These are phyloP conservation scores for Knufia petricola DNA, from an alignment of 2,329 filamentous ascomycete species.

Conservation along the genomic window DNA sequence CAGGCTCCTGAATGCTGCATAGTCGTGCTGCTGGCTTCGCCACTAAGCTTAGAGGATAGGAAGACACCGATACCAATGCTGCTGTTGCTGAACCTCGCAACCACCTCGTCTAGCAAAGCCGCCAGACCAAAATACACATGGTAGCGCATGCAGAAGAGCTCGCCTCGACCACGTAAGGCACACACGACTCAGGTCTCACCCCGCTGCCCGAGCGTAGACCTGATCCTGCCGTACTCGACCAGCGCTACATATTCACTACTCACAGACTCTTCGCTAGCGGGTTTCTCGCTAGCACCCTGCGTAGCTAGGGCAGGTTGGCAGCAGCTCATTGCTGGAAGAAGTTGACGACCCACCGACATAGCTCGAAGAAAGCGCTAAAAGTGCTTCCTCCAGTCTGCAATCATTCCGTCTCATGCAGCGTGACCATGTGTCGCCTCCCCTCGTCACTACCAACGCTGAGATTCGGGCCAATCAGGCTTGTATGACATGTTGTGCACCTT, in stretches of 20 bases:
- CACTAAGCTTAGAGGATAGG: too few relatives aligned
- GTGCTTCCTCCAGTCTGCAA: slow-evolving; percentile 1
- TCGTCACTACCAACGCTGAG: slow-evolving; percentile 6
- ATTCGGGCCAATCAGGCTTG: slow-evolving; percentile 5
- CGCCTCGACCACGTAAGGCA: not conserved
- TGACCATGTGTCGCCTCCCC: slow-evolving; percentile 3
- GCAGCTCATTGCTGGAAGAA: slow-evolving; percentile 2
- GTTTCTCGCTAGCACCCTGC: slow-evolving; percentile 1
- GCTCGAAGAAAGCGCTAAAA: slow-evolving; percentile 3
- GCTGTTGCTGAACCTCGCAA: too few relatives aligned
- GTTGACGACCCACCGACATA: slow-evolving; percentile 3
- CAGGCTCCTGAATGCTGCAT: too few relatives aligned
- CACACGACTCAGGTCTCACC: slow-evolving; percentile 1
- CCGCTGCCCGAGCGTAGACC: not conserved
- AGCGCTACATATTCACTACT: slow-evolving; percentile 3
- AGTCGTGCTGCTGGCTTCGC: too few relatives aligned
- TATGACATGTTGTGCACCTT: slow-evolving; percentile 4
- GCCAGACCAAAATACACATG: not conserved
- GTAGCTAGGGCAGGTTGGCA: slow-evolving; percentile 3
- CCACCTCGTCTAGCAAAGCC: too few relatives aligned
- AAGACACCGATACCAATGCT: too few relatives aligned
- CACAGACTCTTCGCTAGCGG: slow-evolving; percentile 3
- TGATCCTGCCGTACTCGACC: slow-evolving; percentile 1
- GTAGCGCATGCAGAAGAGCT: slow-evolving; percentile 1
- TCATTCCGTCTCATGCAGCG: not conserved